Conservation (phyloP, 352 stramenopile species). For the Globisporangium emineosum region DNA sequence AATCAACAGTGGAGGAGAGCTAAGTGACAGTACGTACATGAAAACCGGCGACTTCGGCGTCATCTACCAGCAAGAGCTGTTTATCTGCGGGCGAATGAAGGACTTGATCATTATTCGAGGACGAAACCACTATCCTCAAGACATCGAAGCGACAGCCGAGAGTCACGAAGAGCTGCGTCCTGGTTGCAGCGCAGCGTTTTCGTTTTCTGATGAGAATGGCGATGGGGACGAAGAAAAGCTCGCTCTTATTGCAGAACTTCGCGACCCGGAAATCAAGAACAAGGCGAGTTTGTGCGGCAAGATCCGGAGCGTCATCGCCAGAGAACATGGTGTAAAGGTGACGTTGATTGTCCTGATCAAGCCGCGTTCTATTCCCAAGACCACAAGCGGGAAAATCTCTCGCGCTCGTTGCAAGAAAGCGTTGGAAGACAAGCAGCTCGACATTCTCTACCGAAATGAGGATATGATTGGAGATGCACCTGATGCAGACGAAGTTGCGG, state of each 20-base stretch:
- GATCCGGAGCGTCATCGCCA: constrained; percentile 63
- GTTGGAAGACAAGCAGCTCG: constrained; percentile 53
- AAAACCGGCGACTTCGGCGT: constrained; percentile 98
- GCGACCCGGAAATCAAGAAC: constrained; percentile 53
- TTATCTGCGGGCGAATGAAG: constrained; percentile 98
- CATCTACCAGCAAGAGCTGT: constrained; percentile 93
- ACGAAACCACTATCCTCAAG: constrained; percentile 99
- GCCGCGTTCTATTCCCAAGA: constrained; percentile 95
- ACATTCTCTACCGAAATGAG: constrained; percentile 76
- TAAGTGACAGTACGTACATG: constrained; percentile 67
- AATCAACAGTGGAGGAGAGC: constrained; percentile 33
- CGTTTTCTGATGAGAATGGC: constrained; percentile 33
- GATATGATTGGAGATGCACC: constrained; percentile 61
- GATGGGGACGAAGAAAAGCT: constrained; percentile 68
- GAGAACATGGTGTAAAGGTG: constrained; percentile 85
- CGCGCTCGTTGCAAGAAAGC: constrained; percentile 84
- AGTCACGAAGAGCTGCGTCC: constrained; percentile 77
- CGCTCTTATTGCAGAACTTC: constrained; percentile 75
- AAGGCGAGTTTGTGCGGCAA: constrained; percentile 76
- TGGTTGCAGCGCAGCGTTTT: constrained; percentile 95
- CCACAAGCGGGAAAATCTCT: constrained; percentile 98
- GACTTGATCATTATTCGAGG: constrained; percentile 99
- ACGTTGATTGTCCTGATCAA: constrained; percentile 90
- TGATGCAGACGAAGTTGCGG: constrained; percentile 30
- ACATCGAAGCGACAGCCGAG: constrained; percentile 96